These are phyloP conservation scores for Lachancea fermentati DNA, from an alignment of 805 yeast genomes.

Conservation along the genomic window DNA sequence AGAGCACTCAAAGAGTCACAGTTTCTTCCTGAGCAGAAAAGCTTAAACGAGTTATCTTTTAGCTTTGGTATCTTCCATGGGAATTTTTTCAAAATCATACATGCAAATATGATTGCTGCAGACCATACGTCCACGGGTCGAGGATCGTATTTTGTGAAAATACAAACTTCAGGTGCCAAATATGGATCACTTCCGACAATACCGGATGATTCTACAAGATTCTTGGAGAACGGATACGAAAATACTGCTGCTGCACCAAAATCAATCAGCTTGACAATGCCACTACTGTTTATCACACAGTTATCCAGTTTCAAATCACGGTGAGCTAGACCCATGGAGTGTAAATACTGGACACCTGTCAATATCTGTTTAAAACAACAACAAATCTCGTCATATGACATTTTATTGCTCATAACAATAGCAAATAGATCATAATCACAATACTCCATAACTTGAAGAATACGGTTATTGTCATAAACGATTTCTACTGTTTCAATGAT, in stretches of 20 bases:
- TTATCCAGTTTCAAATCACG: constrained; percentile 89
- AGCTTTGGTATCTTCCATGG: constrained; percentile 92
- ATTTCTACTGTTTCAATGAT: constrained; percentile 89
- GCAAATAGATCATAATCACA: constrained; percentile 92
- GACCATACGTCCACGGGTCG: constrained; percentile 95
- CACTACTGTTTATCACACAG: constrained; percentile 77
- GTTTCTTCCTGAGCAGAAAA: constrained; percentile 70
- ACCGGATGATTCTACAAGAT: constrained; percentile 70
- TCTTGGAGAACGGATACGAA: constrained; percentile 75
- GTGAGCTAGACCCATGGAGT: constrained; percentile 81
- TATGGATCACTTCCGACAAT: constrained; percentile 88
- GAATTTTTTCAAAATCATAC: constrained; percentile 86
- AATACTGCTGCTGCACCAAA: constrained; percentile 92
- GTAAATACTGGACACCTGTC: constrained; percentile 76
- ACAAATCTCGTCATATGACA: constrained; percentile 71
- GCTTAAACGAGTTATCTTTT: constrained; percentile 74
- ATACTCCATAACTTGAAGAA: constrained; percentile 90
- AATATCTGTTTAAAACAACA: constrained; percentile 88
- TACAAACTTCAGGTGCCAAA: constrained; percentile 87
- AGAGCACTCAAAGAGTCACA: constrained; percentile 62
- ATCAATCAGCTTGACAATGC: constrained; percentile 75
- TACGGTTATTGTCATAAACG: constrained; percentile 79
- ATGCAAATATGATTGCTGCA: constrained; percentile 81
- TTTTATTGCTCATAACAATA: constrained; percentile 87
- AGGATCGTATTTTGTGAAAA: constrained; percentile 79